A percentile compares a stretch with the other conserved stretches of the same genome.
phyloP scores from a whole-genome alignment of 2,329 filamentous ascomycete species.

The Sarocladiaceae sp. region DNA sequence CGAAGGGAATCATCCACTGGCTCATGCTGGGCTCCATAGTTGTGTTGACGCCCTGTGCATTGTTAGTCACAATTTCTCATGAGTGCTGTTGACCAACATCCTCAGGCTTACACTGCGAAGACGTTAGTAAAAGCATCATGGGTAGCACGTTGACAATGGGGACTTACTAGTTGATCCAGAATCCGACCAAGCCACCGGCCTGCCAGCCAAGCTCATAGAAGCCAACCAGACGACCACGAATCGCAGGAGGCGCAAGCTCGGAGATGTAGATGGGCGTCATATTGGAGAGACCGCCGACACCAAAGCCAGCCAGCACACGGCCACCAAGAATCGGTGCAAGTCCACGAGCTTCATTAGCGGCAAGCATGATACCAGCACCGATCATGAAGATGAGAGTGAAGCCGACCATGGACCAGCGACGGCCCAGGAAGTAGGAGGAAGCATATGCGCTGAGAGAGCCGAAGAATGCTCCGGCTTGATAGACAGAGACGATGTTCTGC shows the following conservation, averaged over 20 bases:
- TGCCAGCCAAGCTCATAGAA: slow-evolving; percentile 66
- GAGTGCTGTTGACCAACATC: neutral
- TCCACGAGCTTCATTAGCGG: slow-evolving; percentile 55
- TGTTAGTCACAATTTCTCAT: neutral
- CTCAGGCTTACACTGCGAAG: neutral
- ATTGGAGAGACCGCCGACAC: slow-evolving; percentile 59
- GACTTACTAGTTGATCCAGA: slow-evolving; percentile 56
- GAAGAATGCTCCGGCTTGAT: slow-evolving; percentile 82
- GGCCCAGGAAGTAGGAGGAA: slow-evolving; percentile 62
- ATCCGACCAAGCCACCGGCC: slow-evolving; percentile 58
- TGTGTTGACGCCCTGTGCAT: slow-evolving; percentile 44
- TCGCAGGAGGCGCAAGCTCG: slow-evolving; percentile 56
- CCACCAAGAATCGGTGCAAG: slow-evolving; percentile 61
- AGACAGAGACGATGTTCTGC: slow-evolving; percentile 75
- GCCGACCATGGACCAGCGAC: slow-evolving; percentile 58
- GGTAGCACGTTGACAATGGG: neutral
- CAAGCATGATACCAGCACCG: slow-evolving; percentile 70
- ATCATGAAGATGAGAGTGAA: slow-evolving; percentile 63
- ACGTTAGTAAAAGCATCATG: neutral
- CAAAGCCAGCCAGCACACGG: slow-evolving; percentile 59
- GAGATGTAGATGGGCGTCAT: slow-evolving; percentile 61
- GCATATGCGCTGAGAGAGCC: slow-evolving; percentile 60
- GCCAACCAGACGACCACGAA: slow-evolving; percentile 61
- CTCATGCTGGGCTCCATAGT: slow-evolving; percentile 40
- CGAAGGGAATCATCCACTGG: slow-evolving; percentile 64